phyloP scores from a whole-genome alignment of 768 basidiomycete species.

The Kwoniella pini region DNA sequence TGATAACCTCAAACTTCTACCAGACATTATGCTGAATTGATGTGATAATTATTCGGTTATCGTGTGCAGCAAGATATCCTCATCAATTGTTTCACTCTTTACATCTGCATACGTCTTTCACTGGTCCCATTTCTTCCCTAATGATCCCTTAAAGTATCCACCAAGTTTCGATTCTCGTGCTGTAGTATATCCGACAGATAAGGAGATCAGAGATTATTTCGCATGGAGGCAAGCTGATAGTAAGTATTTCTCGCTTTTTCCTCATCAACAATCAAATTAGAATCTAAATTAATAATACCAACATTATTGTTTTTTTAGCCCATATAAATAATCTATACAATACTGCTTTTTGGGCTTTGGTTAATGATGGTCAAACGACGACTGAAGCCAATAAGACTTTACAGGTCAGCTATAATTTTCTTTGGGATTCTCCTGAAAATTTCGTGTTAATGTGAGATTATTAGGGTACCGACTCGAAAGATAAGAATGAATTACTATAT shows the following conservation, averaged over 20 bases:
- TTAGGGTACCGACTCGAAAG: constrained; percentile 85
- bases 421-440: too few species aligned
- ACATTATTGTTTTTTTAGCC: constrained; percentile 60
- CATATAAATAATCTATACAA: constrained; percentile 99
- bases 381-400: constrained; percentile 79
- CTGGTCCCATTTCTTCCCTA: constrained; percentile 73
- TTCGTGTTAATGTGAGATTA: too few species aligned
- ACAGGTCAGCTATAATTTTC: constrained; percentile 58
- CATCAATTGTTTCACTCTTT: constrained; percentile 79
- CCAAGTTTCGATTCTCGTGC: constrained; percentile 92
- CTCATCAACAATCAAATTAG: neutral
- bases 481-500: constrained; percentile 91
- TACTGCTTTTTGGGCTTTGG: constrained; percentile 90
- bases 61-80: constrained; percentile 71
- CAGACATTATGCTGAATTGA: too few species aligned
- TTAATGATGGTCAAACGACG: constrained; percentile 75
- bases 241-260: constrained; percentile 56
- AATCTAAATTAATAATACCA: too few species aligned
- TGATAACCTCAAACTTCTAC: neutral
- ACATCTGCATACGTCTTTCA: constrained; percentile 86
- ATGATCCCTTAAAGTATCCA: constrained; percentile 71
- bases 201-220: constrained; percentile 85
- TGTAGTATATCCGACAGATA: constrained; percentile 72
- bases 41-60: too few species aligned
- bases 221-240: constrained; percentile 96